Evolutionary conservation across 2,329 filamentous ascomycete genomes (phyloP).

Genomic region (Penicillium paneum): DNA sequence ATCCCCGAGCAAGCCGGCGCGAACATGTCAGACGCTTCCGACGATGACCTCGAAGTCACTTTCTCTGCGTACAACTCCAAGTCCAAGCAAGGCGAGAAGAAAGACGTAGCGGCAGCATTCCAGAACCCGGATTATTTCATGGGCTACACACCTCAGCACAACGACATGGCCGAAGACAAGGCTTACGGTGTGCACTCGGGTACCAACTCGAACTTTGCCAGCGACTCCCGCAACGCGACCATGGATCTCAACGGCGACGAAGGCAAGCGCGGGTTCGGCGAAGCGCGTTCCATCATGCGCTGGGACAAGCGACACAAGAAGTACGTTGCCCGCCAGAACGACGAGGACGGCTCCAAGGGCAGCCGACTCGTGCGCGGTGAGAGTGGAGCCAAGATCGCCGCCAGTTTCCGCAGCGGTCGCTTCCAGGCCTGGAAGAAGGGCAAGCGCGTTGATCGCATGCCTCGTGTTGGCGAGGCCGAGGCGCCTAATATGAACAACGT

Average conservation of each 20-base stretch:
- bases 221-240: constrained; percentile 77
- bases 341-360: constrained; percentile 82
- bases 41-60: constrained; percentile 65
- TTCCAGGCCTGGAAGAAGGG: constrained; percentile 91
- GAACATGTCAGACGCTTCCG: constrained; percentile 59
- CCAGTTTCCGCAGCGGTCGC: constrained; percentile 85
- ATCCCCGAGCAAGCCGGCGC: constrained; percentile 37
- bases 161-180: constrained; percentile 80
- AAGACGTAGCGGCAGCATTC: constrained; percentile 58
- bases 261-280: constrained; percentile 69
- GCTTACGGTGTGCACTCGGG: constrained; percentile 91
- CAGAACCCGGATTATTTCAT: constrained; percentile 91
- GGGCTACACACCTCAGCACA: constrained; percentile 82
- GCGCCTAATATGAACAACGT: constrained; percentile 41
- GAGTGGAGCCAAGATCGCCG: constrained; percentile 91
- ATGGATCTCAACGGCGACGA: constrained; percentile 96
- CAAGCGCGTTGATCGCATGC: constrained; percentile 74
- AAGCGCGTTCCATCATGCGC: constrained; percentile 73
- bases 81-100: constrained; percentile 45
- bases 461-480: constrained; percentile 79
- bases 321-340: constrained; percentile 87
- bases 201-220: constrained; percentile 72
- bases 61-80: constrained; percentile 60
- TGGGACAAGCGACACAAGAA: constrained; percentile 98
- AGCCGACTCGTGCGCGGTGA: constrained; percentile 81